These are phyloP conservation scores for Canna indica DNA, from an alignment of 176 grass and related monocot genomes.

Conservation along the genomic window DNA sequence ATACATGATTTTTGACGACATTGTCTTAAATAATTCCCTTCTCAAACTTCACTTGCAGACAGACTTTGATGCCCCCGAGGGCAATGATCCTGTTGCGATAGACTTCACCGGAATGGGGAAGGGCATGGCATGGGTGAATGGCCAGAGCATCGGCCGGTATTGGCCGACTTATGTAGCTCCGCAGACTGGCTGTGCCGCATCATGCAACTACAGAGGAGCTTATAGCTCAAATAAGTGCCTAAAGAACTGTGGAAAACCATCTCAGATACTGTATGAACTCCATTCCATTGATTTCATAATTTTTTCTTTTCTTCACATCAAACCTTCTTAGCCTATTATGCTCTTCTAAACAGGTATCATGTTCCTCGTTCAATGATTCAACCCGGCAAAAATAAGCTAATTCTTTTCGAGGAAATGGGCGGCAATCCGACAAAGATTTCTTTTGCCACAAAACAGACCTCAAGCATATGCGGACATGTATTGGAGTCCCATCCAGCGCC, in stretches of 20 bases:
- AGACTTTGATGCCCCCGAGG: conserved; percentile 57
- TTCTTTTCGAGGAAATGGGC: conserved; percentile 86
- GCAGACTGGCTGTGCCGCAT: conserved; percentile 47
- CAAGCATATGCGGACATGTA: conserved; percentile 56
- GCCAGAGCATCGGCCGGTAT: conserved; percentile 91
- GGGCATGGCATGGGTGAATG: conserved; percentile 92
- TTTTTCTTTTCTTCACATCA: background rate
- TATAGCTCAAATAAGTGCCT: conserved; percentile 62
- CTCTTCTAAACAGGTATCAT: conserved; percentile 62
- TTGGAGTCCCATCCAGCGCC: conserved; percentile 75
- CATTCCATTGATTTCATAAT: background rate
- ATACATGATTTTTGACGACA: background rate
- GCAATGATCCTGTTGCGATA: conserved; percentile 74
- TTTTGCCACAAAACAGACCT: conserved; percentile 46
- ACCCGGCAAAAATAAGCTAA: conserved; percentile 64
- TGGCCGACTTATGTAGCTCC: conserved; percentile 72
- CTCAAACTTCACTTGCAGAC: conserved; percentile 36
- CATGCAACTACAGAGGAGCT: conserved; percentile 71
- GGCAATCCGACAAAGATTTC: conserved; percentile 79
- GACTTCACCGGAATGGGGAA: conserved; percentile 94
- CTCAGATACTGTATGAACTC: conserved; percentile 55
- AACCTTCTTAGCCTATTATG: no score
- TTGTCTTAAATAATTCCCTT: background rate
- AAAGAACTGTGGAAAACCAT: conserved; percentile 91
- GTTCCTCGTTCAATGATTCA: conserved; percentile 65